Conservation (phyloP, 345 rosid genomes). For the Boechera retrofracta region DNA sequence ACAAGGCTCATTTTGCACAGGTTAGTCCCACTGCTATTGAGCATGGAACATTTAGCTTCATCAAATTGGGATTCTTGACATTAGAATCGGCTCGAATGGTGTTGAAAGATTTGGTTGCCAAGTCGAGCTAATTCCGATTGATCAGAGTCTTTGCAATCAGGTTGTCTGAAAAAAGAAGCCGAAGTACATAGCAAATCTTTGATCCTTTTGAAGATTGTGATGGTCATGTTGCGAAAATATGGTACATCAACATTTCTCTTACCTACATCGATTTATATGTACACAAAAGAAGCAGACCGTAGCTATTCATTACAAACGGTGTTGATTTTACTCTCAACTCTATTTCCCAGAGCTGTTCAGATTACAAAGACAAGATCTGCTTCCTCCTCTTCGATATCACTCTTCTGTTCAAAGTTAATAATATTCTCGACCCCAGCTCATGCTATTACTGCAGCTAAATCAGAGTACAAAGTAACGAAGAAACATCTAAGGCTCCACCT, state of each 20-base stretch:
- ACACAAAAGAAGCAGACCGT: constrained; percentile 4
- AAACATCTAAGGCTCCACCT: constrained; percentile 8
- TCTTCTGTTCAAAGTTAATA: not conserved
- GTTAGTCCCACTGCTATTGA: constrained; percentile 60
- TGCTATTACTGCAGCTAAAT: not conserved
- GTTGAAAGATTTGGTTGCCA: not conserved
- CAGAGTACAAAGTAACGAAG: constrained; percentile 12
- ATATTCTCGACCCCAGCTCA: not conserved
- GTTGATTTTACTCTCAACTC: constrained; percentile 15
- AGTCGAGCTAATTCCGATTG: not conserved
- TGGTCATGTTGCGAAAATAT: not conserved
- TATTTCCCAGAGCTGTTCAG: not conserved
- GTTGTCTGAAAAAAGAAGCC: not conserved
- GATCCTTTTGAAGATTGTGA: not conserved
- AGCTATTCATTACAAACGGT: not conserved
- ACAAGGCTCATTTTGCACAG: constrained; percentile 57
- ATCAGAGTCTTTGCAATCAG: no score
- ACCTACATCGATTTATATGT: constrained; percentile 11
- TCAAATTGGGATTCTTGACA: not conserved
- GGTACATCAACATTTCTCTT: constrained; percentile 7
- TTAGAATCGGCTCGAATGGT: not conserved
- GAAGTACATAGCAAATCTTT: not conserved
- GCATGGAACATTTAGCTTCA: constrained; percentile 53
- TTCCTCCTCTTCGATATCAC: not conserved
- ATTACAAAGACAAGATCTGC: constrained; percentile 26